Evolutionary conservation across 345 rosid genomes (phyloP).

Genomic region (Anastatica hierochuntica): DNA sequence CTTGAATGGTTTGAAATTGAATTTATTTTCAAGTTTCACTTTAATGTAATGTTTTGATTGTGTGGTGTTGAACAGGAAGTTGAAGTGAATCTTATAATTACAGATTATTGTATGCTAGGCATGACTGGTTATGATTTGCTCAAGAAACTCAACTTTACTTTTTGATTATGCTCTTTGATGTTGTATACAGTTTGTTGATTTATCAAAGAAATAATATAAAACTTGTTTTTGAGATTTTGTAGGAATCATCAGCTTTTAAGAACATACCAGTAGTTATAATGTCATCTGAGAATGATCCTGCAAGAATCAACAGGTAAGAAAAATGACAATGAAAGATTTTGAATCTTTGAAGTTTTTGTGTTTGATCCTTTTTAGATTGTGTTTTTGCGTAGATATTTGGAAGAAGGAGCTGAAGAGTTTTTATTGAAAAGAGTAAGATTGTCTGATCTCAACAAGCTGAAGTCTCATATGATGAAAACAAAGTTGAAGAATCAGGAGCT

Average conservation of each 20-base stretch:
- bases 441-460: slow-evolving; percentile 71
- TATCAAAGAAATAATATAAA: too few relatives aligned
- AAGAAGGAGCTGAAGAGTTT: slow-evolving; percentile 93
- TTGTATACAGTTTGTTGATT: neutral
- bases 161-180: neutral
- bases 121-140: slow-evolving; percentile 84
- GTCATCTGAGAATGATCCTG: slow-evolving; percentile 84
- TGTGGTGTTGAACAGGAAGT: slow-evolving; percentile 32
- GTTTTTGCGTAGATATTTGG: slow-evolving; percentile 44
- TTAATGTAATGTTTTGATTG: neutral
- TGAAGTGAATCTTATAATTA: slow-evolving; percentile 72
- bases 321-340: neutral
- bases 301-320: slow-evolving; percentile 35
- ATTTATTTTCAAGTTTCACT: too few relatives aligned
- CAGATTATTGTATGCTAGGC: slow-evolving; percentile 86
- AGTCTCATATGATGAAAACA: slow-evolving; percentile 15
- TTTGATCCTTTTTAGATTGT: neutral
- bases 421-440: slow-evolving; percentile 73
- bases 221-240: neutral
- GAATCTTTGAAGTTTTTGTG: neutral
- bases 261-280: slow-evolving; percentile 74
- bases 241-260: slow-evolving; percentile 55
- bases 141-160: slow-evolving; percentile 41
- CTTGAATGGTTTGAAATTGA: too few relatives aligned
- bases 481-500: slow-evolving; percentile 19